Conservation (phyloP, 202 grass and related monocot species). For the Eragrostis tef region DNA sequence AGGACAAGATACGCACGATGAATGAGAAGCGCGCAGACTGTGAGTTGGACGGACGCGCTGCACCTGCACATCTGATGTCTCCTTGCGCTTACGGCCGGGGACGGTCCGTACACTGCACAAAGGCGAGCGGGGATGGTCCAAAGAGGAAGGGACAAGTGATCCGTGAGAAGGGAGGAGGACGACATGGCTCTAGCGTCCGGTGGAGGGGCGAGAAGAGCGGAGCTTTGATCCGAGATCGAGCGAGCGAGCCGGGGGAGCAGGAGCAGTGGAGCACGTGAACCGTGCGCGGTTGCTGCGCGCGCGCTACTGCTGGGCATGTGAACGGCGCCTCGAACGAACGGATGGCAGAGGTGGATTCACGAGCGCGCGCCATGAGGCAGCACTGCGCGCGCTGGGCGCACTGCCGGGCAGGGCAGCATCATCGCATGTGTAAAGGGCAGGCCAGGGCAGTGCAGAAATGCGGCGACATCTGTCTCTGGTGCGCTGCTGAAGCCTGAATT, state of each 20-base stretch:
- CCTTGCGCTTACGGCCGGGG: background rate
- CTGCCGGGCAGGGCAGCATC: background rate
- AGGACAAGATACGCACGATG: background rate
- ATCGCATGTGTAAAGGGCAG: background rate
- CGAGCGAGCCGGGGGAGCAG: background rate
- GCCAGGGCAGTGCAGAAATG: background rate
- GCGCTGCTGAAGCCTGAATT: background rate
- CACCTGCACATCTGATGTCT: background rate
- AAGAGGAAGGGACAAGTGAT: background rate
- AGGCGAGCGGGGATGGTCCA: background rate
- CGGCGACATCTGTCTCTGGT: too few relatives aligned
- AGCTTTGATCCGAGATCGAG: background rate
- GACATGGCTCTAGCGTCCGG: background rate
- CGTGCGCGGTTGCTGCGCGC: background rate
- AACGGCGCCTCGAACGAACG: background rate
- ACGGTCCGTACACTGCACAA: background rate
- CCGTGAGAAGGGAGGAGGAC: background rate
- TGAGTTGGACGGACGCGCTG: background rate
- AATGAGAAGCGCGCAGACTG: background rate
- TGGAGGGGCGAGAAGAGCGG: background rate
- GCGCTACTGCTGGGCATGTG: slow-evolving; percentile 1
- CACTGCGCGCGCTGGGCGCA: background rate
- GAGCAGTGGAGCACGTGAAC: background rate
- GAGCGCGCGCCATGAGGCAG: background rate
- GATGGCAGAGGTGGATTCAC: too few relatives aligned